Evolutionary conservation across 805 yeast species (phyloP).

Genomic region (Metschnikowia shivogae): DNA sequence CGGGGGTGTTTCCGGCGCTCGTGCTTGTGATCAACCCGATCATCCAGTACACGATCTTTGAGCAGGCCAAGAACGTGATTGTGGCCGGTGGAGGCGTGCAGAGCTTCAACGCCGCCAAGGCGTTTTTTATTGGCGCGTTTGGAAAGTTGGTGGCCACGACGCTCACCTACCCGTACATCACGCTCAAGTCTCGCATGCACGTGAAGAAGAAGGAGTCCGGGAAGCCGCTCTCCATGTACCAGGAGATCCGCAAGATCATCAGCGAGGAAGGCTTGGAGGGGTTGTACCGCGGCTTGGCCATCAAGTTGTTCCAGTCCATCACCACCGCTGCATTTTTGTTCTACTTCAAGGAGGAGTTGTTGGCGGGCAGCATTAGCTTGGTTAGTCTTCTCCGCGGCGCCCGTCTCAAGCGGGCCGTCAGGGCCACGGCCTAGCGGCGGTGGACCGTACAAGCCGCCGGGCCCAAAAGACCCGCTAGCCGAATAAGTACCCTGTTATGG

Average conservation of each 20-base stretch:
- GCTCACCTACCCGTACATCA: constrained; percentile 86
- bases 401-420: constrained; percentile 1
- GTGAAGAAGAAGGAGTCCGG: constrained; percentile 37
- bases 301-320: constrained; percentile 80
- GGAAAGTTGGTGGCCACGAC: constrained; percentile 89
- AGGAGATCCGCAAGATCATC: constrained; percentile 55
- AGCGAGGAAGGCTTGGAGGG: constrained; percentile 69
- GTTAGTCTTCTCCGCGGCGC: constrained; percentile 36
- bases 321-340: constrained; percentile 86
- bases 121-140: constrained; percentile 82
- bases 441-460: too few species aligned
- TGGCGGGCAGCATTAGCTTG: constrained; percentile 51
- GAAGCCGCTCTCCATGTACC: constrained; percentile 37
- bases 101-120: constrained; percentile 65
- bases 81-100: constrained; percentile 47
- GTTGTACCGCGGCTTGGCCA: constrained; percentile 74
- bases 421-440: too few species aligned
- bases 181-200: constrained; percentile 87
- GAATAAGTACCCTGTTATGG: too few species aligned
- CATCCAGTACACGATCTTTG: constrained; percentile 87
- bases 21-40: constrained; percentile 84
- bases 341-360: constrained; percentile 84
- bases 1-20: constrained; percentile 86
- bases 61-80: constrained; percentile 70
- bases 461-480: too few species aligned